A percentile compares a stretch with the other conserved stretches of the same genome.
Evolutionary conservation across 2,329 filamentous ascomycete genomes (phyloP).

Genomic region (Hawksworthiomyces lignivorus): DNA sequence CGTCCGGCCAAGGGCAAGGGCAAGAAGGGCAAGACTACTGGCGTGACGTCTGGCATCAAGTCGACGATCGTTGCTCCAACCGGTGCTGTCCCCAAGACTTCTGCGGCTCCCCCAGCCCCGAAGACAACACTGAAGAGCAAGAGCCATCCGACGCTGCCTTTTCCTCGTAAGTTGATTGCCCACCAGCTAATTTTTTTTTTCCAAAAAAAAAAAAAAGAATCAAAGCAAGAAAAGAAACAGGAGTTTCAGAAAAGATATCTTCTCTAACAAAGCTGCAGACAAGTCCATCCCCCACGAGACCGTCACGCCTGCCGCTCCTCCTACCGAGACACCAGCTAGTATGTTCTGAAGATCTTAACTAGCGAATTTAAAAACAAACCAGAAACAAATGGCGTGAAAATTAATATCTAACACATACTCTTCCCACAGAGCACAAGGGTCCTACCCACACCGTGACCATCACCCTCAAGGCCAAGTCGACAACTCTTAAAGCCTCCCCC

Average conservation of each 20-base stretch:
- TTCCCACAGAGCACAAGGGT: not conserved
- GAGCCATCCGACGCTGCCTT: not conserved
- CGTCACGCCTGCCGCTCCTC: not conserved
- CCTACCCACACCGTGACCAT: slow-evolving; percentile 7
- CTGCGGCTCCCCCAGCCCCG: not conserved
- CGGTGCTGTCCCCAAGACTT: not conserved
- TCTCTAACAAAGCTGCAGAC: not conserved
- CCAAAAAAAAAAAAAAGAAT: too few species aligned
- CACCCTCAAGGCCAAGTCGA: slow-evolving; percentile 6
- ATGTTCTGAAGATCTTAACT: not conserved
- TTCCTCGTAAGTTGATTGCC: not conserved
- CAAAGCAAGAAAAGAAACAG: too few species aligned
- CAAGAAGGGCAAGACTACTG: slow-evolving; percentile 2
- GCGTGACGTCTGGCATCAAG: not conserved
- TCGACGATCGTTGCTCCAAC: not conserved
- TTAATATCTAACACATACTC: too few species aligned
- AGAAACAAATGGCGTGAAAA: too few species aligned
- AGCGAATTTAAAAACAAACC: too few species aligned
- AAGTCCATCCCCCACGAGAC: slow-evolving; percentile 1
- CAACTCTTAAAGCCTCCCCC: not conserved
- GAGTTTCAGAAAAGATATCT: too few species aligned
- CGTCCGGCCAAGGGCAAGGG: slow-evolving; percentile 16
- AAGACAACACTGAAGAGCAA: not conserved
- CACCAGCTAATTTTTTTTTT: not conserved
- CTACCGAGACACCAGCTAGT: not conserved